These are phyloP conservation scores for Sutorius eximius DNA, from an alignment of 1,284 basidiomycete species.

Conservation along the genomic window DNA sequence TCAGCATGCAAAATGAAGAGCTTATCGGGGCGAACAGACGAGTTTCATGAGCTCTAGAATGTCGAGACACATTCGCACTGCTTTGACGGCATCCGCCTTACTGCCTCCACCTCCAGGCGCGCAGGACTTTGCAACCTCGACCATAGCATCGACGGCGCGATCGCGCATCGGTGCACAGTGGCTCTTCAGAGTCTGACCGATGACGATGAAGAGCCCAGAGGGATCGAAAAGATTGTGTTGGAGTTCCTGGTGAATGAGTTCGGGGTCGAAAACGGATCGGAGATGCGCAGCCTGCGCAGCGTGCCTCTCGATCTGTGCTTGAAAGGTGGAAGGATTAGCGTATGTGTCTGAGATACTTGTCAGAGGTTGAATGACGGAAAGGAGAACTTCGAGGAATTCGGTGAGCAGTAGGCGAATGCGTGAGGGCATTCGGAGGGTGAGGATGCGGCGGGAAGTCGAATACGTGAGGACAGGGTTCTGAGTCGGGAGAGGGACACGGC, in stretches of 20 bases:
- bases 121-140: slow-evolving; percentile 63
- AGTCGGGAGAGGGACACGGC: slow-evolving; percentile 40
- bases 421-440: slow-evolving; percentile 70
- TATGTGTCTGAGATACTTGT: slow-evolving; percentile 53
- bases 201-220: slow-evolving; percentile 73
- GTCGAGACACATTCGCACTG: slow-evolving; percentile 85
- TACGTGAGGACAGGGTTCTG: slow-evolving; percentile 47
- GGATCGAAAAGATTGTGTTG: slow-evolving; percentile 80
- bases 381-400: slow-evolving; percentile 81
- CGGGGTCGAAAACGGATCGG: slow-evolving; percentile 66
- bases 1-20: slow-evolving; percentile 15
- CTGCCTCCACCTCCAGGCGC: slow-evolving; percentile 52
- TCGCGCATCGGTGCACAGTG: slow-evolving; percentile 95
- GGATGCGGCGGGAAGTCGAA: slow-evolving; percentile 42
- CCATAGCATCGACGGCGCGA: slow-evolving; percentile 81
- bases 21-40: slow-evolving; percentile 47
- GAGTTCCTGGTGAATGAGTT: slow-evolving; percentile 80
- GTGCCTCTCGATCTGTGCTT: slow-evolving; percentile 56
- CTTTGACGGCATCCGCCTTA: slow-evolving; percentile 67
- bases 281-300: slow-evolving; percentile 58
- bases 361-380: slow-evolving; percentile 79
- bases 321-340: slow-evolving; percentile 51
- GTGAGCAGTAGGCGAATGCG: slow-evolving; percentile 71
- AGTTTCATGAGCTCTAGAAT: slow-evolving; percentile 95
- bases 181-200: slow-evolving; percentile 82